phyloP scores from a whole-genome alignment of 2,329 filamentous ascomycete species.

The Sporothrix brasiliensis region DNA sequence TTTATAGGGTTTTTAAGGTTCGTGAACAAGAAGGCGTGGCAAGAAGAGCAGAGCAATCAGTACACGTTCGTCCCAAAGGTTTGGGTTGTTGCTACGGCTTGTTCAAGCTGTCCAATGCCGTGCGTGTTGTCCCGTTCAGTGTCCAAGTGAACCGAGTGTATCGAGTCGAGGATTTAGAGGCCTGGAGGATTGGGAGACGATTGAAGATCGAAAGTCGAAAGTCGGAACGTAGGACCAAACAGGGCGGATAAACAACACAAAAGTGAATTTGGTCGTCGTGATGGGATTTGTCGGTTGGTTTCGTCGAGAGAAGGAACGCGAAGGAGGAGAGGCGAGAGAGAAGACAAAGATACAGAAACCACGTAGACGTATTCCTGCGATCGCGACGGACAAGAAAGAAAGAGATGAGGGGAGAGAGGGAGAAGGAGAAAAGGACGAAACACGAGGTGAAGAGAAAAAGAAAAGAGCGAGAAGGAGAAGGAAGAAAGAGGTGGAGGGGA shows the following conservation, averaged over 20 bases:
- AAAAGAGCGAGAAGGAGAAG: neutral
- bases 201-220: neutral
- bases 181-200: neutral
- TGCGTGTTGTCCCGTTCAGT: conserved; percentile 10
- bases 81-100: neutral
- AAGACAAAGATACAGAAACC: conserved; percentile 4
- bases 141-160: neutral
- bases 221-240: neutral
- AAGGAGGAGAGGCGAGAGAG: conserved; percentile 7
- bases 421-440: conserved; percentile 5
- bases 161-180: neutral
- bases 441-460: conserved; percentile 7
- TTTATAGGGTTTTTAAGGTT: neutral
- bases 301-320: conserved; percentile 13
- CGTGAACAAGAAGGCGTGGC: neutral
- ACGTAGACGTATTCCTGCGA: conserved; percentile 5
- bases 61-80: neutral
- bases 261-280: conserved; percentile 47
- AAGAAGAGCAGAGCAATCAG: neutral
- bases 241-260: conserved; percentile 42
- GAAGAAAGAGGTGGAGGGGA: conserved; percentile 10
- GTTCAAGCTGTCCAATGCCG: neutral
- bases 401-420: conserved; percentile 1
- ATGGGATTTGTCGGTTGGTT: conserved; percentile 17
- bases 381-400: conserved; percentile 18